Percentiles rank a stretch among this genome's conserved stretches.
Conservation (phyloP, 225 moss, liverwort and hornwort genomes). For the Polytrichum commune region DNA sequence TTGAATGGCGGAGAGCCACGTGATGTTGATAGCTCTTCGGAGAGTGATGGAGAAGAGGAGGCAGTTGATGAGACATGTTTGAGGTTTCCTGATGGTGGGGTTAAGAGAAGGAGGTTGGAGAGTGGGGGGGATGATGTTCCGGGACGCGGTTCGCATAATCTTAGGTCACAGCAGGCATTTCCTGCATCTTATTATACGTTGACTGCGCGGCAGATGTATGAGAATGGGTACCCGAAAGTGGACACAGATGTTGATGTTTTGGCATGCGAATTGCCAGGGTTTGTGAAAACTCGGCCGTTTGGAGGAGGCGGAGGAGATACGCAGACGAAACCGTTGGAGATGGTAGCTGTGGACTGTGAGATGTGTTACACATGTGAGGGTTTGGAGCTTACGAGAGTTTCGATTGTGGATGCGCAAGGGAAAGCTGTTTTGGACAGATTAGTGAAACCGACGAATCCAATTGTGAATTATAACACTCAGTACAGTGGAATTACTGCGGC, state of each 20-base stretch:
- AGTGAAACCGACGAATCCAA: slow-evolving; percentile 77
- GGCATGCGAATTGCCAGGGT: slow-evolving; percentile 27
- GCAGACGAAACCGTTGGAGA: slow-evolving; percentile 37
- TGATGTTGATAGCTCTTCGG: no score
- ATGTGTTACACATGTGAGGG: slow-evolving; percentile 81
- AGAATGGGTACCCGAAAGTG: slow-evolving; percentile 69
- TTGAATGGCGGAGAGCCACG: no score
- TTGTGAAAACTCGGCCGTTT: slow-evolving; percentile 52
- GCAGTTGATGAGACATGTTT: background rate
- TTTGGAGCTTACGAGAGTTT: slow-evolving; percentile 86
- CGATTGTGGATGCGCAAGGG: slow-evolving; percentile 52
- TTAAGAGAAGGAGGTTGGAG: slow-evolving; percentile 27
- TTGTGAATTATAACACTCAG: slow-evolving; percentile 76
- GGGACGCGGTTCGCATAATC: no score
- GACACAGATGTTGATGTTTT: slow-evolving; percentile 27
- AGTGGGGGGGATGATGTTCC: background rate
- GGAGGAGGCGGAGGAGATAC: background rate
- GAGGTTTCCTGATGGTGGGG: background rate
- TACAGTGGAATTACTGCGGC: slow-evolving; percentile 86
- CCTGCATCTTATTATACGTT: slow-evolving; percentile 61
- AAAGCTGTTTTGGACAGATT: slow-evolving; percentile 69
- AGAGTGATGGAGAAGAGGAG: slow-evolving; percentile 9
- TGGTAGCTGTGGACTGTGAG: slow-evolving; percentile 96
- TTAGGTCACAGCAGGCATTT: slow-evolving; percentile 20
- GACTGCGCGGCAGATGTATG: slow-evolving; percentile 66